Base-by-base conservation (phyloP, 2,329 filamentous ascomycete species). In the Cercospora sp. region DNA sequence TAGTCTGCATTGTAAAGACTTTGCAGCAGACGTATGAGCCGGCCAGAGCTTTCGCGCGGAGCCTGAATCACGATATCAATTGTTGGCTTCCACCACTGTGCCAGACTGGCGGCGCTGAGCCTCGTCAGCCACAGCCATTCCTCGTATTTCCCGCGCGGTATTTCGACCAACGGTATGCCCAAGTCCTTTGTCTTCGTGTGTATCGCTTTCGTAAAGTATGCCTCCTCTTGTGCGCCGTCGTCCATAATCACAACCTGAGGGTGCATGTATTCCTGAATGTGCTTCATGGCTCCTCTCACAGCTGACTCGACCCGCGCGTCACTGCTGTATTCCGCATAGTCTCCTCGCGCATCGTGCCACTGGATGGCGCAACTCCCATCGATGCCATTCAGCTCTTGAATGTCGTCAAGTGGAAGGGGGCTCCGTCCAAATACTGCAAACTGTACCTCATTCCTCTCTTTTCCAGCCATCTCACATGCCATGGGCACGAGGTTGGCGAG, bases 51-150 rank as follows among this genome's bases (percentile, higher is more conserved):
- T 8, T 85, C 84, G 3, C 88, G 81, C 6, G 89, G 86, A 1
- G 91, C 92, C 67, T 96, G 92, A 8, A 98, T 87, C 12, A 97
- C 79, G 63, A 99, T 91, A 71, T 98, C 93, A 69, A 98, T 84
- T 42, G 85, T 87, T 5, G 92, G 83, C 58, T 88, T 86, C 77
- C 94, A 89, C 94, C 94, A 97, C 36, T 87, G 90, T 72, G 83
- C 85, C 66, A 97, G 81, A 31, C 93, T 89, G 18, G 84, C 81
- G 68, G 90, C 87, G 75, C 96, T 92, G 12, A 98, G 83, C 70
- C 89, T 88, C 0, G 91, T 87, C 48, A 97, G 83, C 93, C 94
- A 98, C 70, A 87, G 82, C 39, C 94, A 85, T 42, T 87, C 85
- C 64, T 90, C 87, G 28, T 84, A 84, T 1, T 86, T 83, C 64